Evolutionary conservation across 345 rosid genomes (phyloP), one percentile per base, ranked within the genome.

Genomic region (Mallotus nudiflorus): DNA sequence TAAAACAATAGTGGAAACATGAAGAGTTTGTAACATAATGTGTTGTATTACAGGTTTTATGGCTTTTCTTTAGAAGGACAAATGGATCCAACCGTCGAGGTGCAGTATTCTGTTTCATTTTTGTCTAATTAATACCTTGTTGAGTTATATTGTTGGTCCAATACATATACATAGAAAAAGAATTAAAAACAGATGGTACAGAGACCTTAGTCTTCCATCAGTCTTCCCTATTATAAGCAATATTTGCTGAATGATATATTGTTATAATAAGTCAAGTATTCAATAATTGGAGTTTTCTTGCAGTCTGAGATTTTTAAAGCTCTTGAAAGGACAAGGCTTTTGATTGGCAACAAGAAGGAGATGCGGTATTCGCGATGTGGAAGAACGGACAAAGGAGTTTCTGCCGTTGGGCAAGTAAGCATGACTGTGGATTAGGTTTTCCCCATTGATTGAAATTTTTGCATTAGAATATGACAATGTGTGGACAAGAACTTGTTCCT

Each of bases 231-330:
- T 42, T 69, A 35, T 62, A 35, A 56, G 13, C 20, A 37, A 18
- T 39, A 64, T 66, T 72, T 25, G 11, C 68, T 28, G 35, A 37
- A 48, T 49, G 44, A 33, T 70, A 19, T 27, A 12, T 52, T 64
- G 28, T 40, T n/a, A n/a, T n/a, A n/a, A n/a, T n/a, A n/a, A n/a
- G n/a, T n/a, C n/a, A n/a, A n/a, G n/a, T n/a, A n/a, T n/a, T n/a
- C n/a, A n/a, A 59, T 69, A 67, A 25, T 57, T 69, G 52, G 15
- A 62, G 70, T 67, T 69, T 24, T 72, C 64, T 51, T 77, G 79
- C 86, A 94, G 97, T 90, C 97, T 35, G 98, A 91, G 81, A 72
- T 94, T 83, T 91, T 91, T 57, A 81, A 89, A 81, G 98, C 97
- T 72, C 82, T 94, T 45, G 88, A 85, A 79, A 85, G 82, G 81